Conservation (phyloP, 352 stramenopile genomes). For the Phytophthora ohioensis region DNA sequence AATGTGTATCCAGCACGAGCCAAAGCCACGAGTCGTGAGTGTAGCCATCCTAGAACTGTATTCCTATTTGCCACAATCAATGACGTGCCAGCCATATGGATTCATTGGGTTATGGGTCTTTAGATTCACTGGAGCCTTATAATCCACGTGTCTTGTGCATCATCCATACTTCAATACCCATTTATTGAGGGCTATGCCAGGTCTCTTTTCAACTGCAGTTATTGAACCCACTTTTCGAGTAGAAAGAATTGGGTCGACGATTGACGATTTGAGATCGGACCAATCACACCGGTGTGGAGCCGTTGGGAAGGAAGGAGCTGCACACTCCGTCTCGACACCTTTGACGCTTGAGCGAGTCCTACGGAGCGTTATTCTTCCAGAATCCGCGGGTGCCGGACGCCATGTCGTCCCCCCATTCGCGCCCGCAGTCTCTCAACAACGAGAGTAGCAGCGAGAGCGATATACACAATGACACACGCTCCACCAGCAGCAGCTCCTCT, state of each 20-base stretch:
- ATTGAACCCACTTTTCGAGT: constrained; percentile 5
- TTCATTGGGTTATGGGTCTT: not conserved
- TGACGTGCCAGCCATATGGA: constrained; percentile 21
- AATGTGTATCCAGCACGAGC: constrained; percentile 62
- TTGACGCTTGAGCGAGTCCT: not conserved
- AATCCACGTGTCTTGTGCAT: no score
- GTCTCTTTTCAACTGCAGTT: not conserved
- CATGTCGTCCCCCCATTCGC: constrained; percentile 33
- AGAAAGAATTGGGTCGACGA: not conserved
- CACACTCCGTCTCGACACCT: constrained; percentile 15
- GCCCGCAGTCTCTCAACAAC: constrained; percentile 6
- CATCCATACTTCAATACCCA: not conserved
- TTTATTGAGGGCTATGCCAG: not conserved
- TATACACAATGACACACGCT: constrained; percentile 5
- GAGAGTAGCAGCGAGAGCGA: constrained; percentile 19
- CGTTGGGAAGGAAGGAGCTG: constrained; percentile 24
- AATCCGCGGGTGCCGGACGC: constrained; percentile 17
- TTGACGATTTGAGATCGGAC: constrained; percentile 25
- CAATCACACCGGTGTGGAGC: constrained; percentile 22
- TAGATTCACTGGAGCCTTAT: no score
- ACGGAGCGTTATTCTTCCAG: constrained; percentile 7
- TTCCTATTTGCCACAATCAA: constrained; percentile 26
- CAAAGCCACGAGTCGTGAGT: constrained; percentile 36
- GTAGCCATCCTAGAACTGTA: constrained; percentile 24
- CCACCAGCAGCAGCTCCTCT: constrained; percentile 14